phyloP scores from a whole-genome alignment of 1,284 basidiomycete genomes.

The Agaricales sp. region DNA sequence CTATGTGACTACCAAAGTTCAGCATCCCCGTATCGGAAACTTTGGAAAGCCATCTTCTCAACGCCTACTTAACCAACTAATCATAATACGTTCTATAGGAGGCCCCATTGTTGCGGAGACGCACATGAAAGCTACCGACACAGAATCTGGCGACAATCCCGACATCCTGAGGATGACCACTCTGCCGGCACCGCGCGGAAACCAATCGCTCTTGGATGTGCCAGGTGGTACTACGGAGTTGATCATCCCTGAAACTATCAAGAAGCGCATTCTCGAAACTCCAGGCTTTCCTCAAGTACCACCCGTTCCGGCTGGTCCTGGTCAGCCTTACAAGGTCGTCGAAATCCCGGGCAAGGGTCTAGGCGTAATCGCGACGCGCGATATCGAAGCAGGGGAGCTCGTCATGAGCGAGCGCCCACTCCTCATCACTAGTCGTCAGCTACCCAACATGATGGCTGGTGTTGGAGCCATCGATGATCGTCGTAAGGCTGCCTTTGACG shows the following conservation, averaged over 20 bases:
- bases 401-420: constrained; percentile 12
- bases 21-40: too few species aligned
- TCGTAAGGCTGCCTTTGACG: background rate
- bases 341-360: constrained; percentile 10
- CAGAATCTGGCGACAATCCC: too few species aligned
- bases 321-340: constrained; percentile 3
- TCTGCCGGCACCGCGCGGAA: too few species aligned
- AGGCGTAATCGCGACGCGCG: constrained; percentile 14
- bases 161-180: too few species aligned
- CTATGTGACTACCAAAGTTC: too few species aligned
- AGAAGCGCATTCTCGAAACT: constrained; percentile 6
- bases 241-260: background rate
- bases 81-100: too few species aligned
- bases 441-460: background rate
- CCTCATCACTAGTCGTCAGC: background rate
- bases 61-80: too few species aligned
- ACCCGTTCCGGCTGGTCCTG: constrained; percentile 3
- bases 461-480: background rate
- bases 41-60: too few species aligned
- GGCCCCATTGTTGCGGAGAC: too few species aligned
- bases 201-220: constrained; percentile 1
- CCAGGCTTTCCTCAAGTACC: constrained; percentile 12
- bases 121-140: too few species aligned
- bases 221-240: constrained; percentile 2
- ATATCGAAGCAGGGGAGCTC: constrained; percentile 14